Evolutionary conservation across 179 eudicot species (phyloP), one percentile per base, ranked within the genome.

Genomic region (Amaranthus tricolor): DNA sequence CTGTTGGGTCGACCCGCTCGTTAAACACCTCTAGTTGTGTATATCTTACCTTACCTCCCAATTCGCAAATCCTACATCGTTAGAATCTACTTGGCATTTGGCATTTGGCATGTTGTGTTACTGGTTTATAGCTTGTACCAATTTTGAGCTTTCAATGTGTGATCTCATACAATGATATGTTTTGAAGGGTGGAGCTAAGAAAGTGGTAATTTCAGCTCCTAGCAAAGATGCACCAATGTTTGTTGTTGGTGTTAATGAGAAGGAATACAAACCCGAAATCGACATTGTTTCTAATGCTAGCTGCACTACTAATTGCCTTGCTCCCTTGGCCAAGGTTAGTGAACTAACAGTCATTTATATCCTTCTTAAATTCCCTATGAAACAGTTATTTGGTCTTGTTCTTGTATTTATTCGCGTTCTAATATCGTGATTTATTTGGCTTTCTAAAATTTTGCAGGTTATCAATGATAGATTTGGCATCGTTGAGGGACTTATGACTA

Each of bases 181-280:
- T 31, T 31, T 51, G 40, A 79, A 91, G 96, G 96, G 96, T 79
- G 96, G 96, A 74, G 96, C 96, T 5, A 89, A 91, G 88, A 91
- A 91, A 83, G 96, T 91, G 55, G 64, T 90, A 77, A 90, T 90
- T 57, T 90, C 95, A 47, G 95, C 95, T 20, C 95, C 95, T 24
- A 90, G 95, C 82, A 88, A 89, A 77, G 93, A 91, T 80, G 96
- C 96, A 55, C 96, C 96, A 20, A 91, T 91, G 96, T 91, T 89
- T 75, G 96, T 91, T 80, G 90, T 91, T 76, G 96, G 96, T 76
- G 96, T 91, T 62, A 91, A 91, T 47, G 92, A 91, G 84, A 85
- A 86, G 69, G 89, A 89, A 61, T 91, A 91, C 94, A 91, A 65
- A 72, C 64, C 89, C 17, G 94, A 89, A 44, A 85, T 89, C 54